phyloP scores from a whole-genome alignment of 805 yeast genomes.

The Komagataella pseudopastoris region DNA sequence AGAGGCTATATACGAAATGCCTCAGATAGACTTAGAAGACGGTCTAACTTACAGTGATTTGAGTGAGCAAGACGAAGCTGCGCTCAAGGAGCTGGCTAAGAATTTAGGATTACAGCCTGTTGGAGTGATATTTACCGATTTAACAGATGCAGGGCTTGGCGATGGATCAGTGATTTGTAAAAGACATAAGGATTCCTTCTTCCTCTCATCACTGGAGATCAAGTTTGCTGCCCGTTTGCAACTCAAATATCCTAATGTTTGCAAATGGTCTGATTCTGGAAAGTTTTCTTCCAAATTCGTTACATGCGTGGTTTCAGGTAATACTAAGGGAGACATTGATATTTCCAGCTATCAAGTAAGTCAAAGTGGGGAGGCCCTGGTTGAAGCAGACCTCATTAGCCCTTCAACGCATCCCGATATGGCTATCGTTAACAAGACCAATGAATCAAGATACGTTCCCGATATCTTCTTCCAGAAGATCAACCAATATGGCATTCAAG shows the following conservation, averaged over 20 bases:
- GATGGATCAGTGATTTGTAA: conserved; percentile 87
- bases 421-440: conserved; percentile 69
- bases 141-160: conserved; percentile 74
- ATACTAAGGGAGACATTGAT: conserved; percentile 76
- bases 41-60: conserved; percentile 54
- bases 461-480: conserved; percentile 76
- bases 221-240: conserved; percentile 77
- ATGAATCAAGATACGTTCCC: conserved; percentile 74
- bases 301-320: conserved; percentile 91
- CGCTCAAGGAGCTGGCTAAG: conserved; percentile 39
- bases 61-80: conserved; percentile 29
- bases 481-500: conserved; percentile 81
- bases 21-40: conserved; percentile 77
- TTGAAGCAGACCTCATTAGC: conserved; percentile 70
- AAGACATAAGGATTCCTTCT: conserved; percentile 85
- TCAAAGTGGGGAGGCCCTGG: conserved; percentile 75
- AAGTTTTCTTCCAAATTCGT: conserved; percentile 79
- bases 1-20: conserved; percentile 88
- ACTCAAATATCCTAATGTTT: conserved; percentile 41
- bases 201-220: conserved; percentile 79
- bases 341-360: conserved; percentile 85
- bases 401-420: conserved; percentile 87
- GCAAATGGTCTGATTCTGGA: conserved; percentile 52
- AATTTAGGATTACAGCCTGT: conserved; percentile 54
- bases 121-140: conserved; percentile 83